Evolutionary conservation across 768 basidiomycete species (phyloP), one percentile per base, ranked within the genome.

Genomic region (Auricularia sp.): DNA sequence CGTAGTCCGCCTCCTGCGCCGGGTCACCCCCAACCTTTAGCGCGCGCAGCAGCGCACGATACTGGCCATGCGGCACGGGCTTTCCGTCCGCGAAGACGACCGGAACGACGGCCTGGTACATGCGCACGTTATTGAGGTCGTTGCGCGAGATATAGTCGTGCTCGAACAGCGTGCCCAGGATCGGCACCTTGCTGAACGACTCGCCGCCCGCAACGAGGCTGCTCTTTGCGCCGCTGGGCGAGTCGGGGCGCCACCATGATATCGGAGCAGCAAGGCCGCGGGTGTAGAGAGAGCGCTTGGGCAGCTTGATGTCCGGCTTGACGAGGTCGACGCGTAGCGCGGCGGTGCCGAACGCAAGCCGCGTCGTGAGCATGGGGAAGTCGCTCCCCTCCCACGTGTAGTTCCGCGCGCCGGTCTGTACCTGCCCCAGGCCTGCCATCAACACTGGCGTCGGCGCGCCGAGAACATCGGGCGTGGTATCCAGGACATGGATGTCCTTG

Each of bases 311-410:
- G 65, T 77, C 69, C 1, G 80, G 62, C 37, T 73, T 72, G 1
- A 85, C 84, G 14, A 85, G 77, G 67, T 85, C 83, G 14, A 81
- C 68, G 16, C 78, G 75, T 47, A 84, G 67, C 14, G 72, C 63
- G 3, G 82, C 77, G 3, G 83, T 81, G 18, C 85, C 85, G 65
- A 85, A 84, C 0, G 75, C 76, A 63, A 80, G 70, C 37, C 81
- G 39, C 39, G 39, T 42, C 39, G 39, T 42, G 39, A 42, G 39
- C 39, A 42, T 42, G 8, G 39, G 39, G 39, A 8, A 42, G 39
- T 42, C 39, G 39, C 39, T 42, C 8, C 39, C 39, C 39, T 42
- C 8, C 39, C 39, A 42, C 39, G 39, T 42, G 39, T 42, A 42
- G 39, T 42, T 42, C 8, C 39, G 39, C 39, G 39, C 8, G 39